Conservation (phyloP, 345 rosid species). For the Eucalyptus cloeziana region DNA sequence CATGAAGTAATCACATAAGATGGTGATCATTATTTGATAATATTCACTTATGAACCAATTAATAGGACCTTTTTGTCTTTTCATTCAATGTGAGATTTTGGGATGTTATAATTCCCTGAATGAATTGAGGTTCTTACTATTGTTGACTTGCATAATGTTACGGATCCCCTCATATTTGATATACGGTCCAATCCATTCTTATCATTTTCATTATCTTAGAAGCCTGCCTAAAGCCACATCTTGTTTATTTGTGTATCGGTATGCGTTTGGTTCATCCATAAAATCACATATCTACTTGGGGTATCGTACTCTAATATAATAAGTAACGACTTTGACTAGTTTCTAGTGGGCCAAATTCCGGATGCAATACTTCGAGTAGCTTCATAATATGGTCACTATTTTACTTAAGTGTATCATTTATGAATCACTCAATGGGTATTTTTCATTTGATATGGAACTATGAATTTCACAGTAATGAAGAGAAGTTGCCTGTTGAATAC, state of each 20-base stretch:
- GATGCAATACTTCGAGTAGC: rapidly evolving
- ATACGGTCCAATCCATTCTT: rapidly evolving
- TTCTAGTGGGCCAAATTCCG: background rate
- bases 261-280: rapidly evolving
- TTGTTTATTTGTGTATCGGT: rapidly evolving
- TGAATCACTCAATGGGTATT: rapidly evolving
- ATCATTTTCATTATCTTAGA: background rate
- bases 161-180: rapidly evolving
- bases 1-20: background rate
- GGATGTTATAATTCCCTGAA: rapidly evolving
- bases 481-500: background rate
- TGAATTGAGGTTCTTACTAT: rapidly evolving
- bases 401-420: background rate
- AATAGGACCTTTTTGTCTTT: rapidly evolving
- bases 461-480: background rate
- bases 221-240: rapidly evolving
- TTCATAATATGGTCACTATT: background rate
- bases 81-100: background rate
- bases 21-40: background rate
- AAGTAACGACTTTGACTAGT: background rate
- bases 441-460: background rate
- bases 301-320: background rate
- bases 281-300: rapidly evolving
- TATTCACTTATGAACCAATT: background rate
- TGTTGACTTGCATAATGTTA: rapidly evolving